Percentiles rank a stretch among this genome's conserved stretches.
phyloP scores from a whole-genome alignment of 2,329 filamentous ascomycete genomes.

The Lasiodiplodia sp. region DNA sequence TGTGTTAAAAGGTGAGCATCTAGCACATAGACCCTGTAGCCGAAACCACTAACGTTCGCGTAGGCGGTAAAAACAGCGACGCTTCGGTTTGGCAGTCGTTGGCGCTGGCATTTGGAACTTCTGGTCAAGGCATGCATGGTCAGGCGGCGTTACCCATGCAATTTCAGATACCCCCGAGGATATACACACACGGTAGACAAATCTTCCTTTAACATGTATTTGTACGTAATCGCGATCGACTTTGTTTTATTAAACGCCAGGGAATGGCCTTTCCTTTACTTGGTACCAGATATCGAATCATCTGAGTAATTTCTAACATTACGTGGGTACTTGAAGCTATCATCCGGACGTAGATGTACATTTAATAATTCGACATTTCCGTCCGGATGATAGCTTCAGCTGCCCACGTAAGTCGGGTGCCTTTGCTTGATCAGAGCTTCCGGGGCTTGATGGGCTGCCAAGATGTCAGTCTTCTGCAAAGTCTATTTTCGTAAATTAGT shows the following conservation, averaged over 20 bases:
- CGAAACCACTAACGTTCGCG: too few species aligned
- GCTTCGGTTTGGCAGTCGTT: background rate
- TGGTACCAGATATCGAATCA: too few species aligned
- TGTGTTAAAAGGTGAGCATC: background rate
- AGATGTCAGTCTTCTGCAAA: background rate
- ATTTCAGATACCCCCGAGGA: background rate
- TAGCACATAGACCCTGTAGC: background rate
- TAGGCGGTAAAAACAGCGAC: background rate
- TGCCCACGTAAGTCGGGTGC: too few species aligned
- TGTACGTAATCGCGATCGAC: background rate
- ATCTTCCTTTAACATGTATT: background rate
- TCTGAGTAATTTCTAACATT: too few species aligned
- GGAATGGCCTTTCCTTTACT: too few species aligned
- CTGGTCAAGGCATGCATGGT: background rate
- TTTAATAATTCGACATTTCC: too few species aligned
- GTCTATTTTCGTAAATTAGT: background rate
- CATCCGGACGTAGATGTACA: too few species aligned
- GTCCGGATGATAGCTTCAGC: too few species aligned
- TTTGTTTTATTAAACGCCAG: background rate
- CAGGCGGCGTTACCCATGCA: background rate
- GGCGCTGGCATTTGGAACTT: background rate
- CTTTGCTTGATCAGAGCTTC: background rate
- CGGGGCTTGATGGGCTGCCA: conserved; percentile 19
- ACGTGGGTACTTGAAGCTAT: too few species aligned
- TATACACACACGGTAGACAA: background rate